Percentiles rank a stretch among this genome's conserved stretches.
Evolutionary conservation across 345 rosid species (phyloP).

Genomic region (Microthlaspi erraticum): DNA sequence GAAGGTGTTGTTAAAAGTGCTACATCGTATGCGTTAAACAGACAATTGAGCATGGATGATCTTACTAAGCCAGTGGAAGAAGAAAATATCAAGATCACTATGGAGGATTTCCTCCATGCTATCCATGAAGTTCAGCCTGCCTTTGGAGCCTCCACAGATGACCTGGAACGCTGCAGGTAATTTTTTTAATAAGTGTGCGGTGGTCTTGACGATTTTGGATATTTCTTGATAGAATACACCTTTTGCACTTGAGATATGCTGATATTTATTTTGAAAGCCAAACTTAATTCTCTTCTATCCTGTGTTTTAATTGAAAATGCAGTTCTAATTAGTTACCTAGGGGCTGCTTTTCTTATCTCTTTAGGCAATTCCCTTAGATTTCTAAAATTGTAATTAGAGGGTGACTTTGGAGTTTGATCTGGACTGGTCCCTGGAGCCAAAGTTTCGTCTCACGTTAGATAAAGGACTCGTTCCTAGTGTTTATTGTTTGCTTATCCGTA

Average conservation of each 20-base stretch:
- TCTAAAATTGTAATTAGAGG: neutral
- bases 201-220: constrained; percentile 1
- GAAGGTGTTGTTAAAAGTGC: constrained; percentile 99
- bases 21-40: constrained; percentile 91
- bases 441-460: no score
- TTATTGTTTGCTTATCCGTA: no score
- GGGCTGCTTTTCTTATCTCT: neutral
- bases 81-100: constrained; percentile 91
- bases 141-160: constrained; percentile 98
- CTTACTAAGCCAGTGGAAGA: constrained; percentile 97
- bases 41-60: constrained; percentile 94
- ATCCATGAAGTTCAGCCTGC: constrained; percentile 83
- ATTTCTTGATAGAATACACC: constrained; percentile 16
- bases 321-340: constrained; percentile 2
- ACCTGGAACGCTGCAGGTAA: constrained; percentile 95
- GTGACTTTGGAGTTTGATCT: constrained; percentile 6
- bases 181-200: neutral
- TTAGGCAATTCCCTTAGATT: neutral
- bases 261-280: constrained; percentile 6
- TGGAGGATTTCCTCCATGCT: constrained; percentile 91
- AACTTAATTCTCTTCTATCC: constrained; percentile 4
- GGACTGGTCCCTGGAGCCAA: neutral
- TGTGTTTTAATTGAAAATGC: constrained; percentile 12
- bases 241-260: neutral
- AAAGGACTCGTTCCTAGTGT: no score